Conservation (phyloP, 1,284 basidiomycete species). For the Cutaneotrichosporon dermatis region DNA sequence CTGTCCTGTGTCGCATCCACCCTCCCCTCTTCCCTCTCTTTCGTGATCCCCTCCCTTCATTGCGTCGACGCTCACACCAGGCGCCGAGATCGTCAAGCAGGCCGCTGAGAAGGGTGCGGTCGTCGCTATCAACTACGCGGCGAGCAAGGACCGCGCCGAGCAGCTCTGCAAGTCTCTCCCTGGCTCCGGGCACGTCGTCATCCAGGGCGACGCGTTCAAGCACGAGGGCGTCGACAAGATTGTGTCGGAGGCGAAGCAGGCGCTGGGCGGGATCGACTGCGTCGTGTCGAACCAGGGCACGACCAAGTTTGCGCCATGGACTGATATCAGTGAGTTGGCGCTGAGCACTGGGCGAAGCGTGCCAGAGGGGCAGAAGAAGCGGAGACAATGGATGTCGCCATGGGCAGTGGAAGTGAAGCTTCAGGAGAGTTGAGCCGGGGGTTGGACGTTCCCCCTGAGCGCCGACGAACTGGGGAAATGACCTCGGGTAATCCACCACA, state of each 20-base stretch:
- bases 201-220: slow-evolving; percentile 26
- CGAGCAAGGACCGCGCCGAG: slow-evolving; percentile 21
- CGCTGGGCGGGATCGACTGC: slow-evolving; percentile 24
- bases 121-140: slow-evolving; percentile 27
- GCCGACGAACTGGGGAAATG: too few species aligned
- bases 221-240: slow-evolving; percentile 18
- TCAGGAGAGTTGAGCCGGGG: too few species aligned
- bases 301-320: slow-evolving; percentile 23
- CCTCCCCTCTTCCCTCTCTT: too few species aligned
- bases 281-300: slow-evolving; percentile 25
- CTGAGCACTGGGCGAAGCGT: too few species aligned
- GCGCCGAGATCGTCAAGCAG: slow-evolving; percentile 19
- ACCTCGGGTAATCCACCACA: too few species aligned
- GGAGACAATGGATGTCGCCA: too few species aligned
- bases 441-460: too few species aligned
- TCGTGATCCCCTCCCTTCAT: too few species aligned
- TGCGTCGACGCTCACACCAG: slow-evolving; percentile 1
- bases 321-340: slow-evolving; percentile 23
- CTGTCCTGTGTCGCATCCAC: too few species aligned
- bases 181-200: slow-evolving; percentile 19
- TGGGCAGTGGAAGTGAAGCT: too few species aligned
- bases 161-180: slow-evolving; percentile 14
- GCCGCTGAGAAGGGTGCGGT: slow-evolving; percentile 20
- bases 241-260: slow-evolving; percentile 11
- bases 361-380: too few species aligned